Evolutionary conservation across 2,329 filamentous ascomycete species (phyloP).

Genomic region (Neopestalotiopsis sp.): DNA sequence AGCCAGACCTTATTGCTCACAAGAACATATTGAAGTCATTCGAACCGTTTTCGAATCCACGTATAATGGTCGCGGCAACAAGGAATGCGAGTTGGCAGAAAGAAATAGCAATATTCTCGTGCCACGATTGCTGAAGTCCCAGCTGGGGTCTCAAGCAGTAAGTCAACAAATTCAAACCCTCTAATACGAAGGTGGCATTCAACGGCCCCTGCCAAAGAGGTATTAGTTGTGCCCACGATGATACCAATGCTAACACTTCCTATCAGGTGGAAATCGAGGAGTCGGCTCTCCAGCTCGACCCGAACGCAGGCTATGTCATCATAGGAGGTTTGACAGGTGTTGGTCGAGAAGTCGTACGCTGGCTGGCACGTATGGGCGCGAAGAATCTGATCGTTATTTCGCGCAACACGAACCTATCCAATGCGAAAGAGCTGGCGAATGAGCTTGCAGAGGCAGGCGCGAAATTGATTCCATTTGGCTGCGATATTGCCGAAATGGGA

Average conservation of each 20-base stretch:
- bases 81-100: slow-evolving; percentile 12
- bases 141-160: neutral
- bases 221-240: no score
- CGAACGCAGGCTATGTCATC: slow-evolving; percentile 30
- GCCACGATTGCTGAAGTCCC: neutral
- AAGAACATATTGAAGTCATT: slow-evolving; percentile 2
- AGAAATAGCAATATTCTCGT: slow-evolving; percentile 5
- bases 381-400: slow-evolving; percentile 25
- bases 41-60: neutral
- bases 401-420: slow-evolving; percentile 18
- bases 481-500: slow-evolving; percentile 5
- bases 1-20: neutral
- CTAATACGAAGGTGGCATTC: neutral
- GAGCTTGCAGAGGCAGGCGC: neutral
- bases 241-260: neutral
- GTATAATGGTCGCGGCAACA: neutral
- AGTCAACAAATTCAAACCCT: neutral
- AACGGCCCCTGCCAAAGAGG: no score
- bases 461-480: slow-evolving; percentile 1
- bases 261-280: neutral
- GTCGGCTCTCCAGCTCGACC: slow-evolving; percentile 17
- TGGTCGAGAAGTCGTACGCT: slow-evolving; percentile 27
- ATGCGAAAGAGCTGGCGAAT: slow-evolving; percentile 15
- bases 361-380: slow-evolving; percentile 28
- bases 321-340: slow-evolving; percentile 35